Conservation (phyloP, 257 asterid genomes). For the Rubia yunnanensis region DNA sequence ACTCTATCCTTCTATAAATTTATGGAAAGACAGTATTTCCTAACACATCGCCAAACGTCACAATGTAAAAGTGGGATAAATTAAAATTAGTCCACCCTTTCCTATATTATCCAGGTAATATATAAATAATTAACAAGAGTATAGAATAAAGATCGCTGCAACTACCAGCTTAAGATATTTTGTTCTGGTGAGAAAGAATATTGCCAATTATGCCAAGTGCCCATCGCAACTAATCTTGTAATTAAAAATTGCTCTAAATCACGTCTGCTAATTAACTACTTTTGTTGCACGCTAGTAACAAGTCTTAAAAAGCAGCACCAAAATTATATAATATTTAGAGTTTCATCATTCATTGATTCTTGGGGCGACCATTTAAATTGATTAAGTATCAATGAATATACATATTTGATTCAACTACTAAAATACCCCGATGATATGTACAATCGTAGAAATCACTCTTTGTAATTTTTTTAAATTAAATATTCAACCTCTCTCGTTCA, state of each 20-base stretch:
- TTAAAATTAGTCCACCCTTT: not conserved
- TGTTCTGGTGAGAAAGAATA: constrained; percentile 7
- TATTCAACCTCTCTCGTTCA: no score
- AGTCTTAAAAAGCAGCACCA: not conserved
- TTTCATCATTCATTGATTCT: not conserved
- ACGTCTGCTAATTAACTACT: not conserved
- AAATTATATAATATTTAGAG: not conserved
- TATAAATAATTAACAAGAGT: not conserved
- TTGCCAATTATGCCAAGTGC: constrained; percentile 18
- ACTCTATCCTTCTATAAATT: no score
- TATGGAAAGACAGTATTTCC: no score
- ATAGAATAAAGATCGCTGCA: constrained; percentile 8
- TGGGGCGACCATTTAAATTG: no score
- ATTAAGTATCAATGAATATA: no score
- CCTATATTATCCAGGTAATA: not conserved
- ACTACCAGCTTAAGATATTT: constrained; percentile 16
- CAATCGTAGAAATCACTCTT: no score
- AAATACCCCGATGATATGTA: no score
- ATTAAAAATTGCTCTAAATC: not conserved
- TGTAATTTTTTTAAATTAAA: no score
- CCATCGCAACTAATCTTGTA: constrained; percentile 22
- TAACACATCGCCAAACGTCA: no score
- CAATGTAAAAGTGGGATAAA: no score
- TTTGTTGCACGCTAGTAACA: not conserved
- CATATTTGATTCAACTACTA: no score